These are phyloP conservation scores for Sugiyamaella boreocaroliniensis DNA, from an alignment of 805 yeast genomes.

Conservation along the genomic window DNA sequence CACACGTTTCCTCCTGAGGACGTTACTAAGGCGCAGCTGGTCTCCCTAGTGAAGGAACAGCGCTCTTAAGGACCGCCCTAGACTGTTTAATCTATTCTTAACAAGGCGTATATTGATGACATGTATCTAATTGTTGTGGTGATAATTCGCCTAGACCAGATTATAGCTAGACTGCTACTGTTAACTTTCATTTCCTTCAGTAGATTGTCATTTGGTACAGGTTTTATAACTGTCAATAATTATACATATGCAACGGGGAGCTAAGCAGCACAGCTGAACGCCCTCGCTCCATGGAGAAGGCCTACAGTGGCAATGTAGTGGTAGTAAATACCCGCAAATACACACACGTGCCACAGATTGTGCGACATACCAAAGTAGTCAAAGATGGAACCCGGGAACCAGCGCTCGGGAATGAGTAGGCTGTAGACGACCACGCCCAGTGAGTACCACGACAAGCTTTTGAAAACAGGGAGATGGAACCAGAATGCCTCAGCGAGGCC, in stretches of 20 bases:
- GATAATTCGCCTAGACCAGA: neutral
- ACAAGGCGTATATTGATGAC: too few relatives aligned
- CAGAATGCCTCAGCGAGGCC: slow-evolving; percentile 48
- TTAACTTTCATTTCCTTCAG: too few relatives aligned
- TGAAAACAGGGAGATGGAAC: slow-evolving; percentile 62
- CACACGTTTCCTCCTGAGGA: slow-evolving; percentile 19
- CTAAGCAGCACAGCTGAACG: slow-evolving; percentile 17
- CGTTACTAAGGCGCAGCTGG: slow-evolving; percentile 14
- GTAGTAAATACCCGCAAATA: slow-evolving; percentile 80
- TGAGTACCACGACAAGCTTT: slow-evolving; percentile 67
- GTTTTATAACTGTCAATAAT: neutral
- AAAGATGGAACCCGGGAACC: slow-evolving; percentile 34
- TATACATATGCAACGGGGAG: neutral
- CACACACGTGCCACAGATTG: slow-evolving; percentile 91
- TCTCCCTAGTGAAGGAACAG: slow-evolving; percentile 11
- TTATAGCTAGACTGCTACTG: too few relatives aligned
- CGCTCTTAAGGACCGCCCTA: neutral
- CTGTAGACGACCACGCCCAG: slow-evolving; percentile 85
- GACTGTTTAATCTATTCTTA: too few relatives aligned
- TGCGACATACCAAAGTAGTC: slow-evolving; percentile 76
- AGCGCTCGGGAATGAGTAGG: slow-evolving; percentile 80
- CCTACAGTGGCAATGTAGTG: slow-evolving; percentile 75
- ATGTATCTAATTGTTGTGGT: neutral
- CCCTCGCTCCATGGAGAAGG: slow-evolving; percentile 48
- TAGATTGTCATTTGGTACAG: too few relatives aligned